Conservation (phyloP, 2,329 filamentous ascomycete genomes). For the Colletotrichum brevisporum region DNA sequence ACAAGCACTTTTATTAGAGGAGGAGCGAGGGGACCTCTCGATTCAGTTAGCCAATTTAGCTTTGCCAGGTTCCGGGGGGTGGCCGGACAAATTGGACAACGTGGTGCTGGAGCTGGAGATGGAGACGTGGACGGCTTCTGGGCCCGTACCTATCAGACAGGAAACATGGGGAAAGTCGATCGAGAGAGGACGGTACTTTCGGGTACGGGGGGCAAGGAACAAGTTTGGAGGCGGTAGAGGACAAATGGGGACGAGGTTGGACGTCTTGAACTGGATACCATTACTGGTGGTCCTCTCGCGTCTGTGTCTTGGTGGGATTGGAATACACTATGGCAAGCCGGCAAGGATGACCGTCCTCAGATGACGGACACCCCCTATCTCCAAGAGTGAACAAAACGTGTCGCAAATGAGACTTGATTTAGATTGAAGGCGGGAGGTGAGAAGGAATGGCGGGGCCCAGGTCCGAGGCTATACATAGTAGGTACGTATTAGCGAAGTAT, state of each 20-base stretch:
- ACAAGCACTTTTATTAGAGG: slow-evolving; percentile 39
- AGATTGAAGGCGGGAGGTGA: slow-evolving; percentile 6
- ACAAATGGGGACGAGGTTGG: not conserved
- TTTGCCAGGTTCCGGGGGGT: slow-evolving; percentile 32
- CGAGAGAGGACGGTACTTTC: slow-evolving; percentile 9
- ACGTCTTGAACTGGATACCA: not conserved
- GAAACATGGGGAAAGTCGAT: slow-evolving; percentile 31
- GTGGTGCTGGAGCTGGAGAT: slow-evolving; percentile 27
- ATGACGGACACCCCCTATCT: not conserved
- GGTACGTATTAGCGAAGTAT: too few relatives aligned
- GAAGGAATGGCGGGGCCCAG: not conserved
- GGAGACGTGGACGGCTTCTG: slow-evolving; percentile 6
- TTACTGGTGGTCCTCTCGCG: too few relatives aligned
- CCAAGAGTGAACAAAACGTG: slow-evolving; percentile 16
- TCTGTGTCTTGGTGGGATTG: not conserved
- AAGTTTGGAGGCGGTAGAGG: too few relatives aligned
- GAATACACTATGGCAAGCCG: not conserved
- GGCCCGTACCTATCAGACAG: slow-evolving; percentile 21
- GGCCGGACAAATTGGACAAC: slow-evolving; percentile 31
- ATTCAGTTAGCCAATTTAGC: slow-evolving; percentile 39
- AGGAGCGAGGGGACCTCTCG: slow-evolving; percentile 25
- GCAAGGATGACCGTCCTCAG: not conserved
- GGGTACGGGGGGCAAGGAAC: slow-evolving; percentile 11
- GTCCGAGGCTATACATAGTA: slow-evolving; percentile 7
- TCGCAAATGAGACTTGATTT: slow-evolving; percentile 24